Percentiles rank a stretch among this genome's conserved stretches.
phyloP scores from a whole-genome alignment of 129 eudicot genomes.

The Flaveria linearis region DNA sequence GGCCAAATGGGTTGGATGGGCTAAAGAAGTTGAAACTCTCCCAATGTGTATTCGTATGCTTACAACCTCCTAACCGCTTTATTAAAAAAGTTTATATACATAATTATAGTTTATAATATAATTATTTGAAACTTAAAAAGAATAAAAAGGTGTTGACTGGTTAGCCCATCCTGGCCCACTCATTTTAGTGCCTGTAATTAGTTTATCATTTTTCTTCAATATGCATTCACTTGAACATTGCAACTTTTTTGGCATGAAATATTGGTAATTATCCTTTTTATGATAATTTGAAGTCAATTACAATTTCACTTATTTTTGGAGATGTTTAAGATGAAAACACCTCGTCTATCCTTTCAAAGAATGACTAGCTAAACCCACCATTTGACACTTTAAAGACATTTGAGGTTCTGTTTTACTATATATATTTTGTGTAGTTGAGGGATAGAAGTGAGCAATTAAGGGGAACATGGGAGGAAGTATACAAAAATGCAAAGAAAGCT shows the following conservation, averaged over 20 bases:
- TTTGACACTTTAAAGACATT: constrained; percentile 14
- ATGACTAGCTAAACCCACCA: background rate
- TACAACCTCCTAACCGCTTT: background rate
- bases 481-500: constrained; percentile 74
- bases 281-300: constrained; percentile 13
- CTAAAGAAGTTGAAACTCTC: constrained; percentile 2
- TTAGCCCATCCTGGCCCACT: background rate
- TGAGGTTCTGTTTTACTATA: background rate
- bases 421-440: constrained; percentile 58
- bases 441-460: constrained; percentile 83
- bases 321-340: constrained; percentile 1
- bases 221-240: background rate
- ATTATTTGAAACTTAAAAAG: too few species aligned
- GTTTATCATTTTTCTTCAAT: background rate
- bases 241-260: background rate
- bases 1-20: constrained; percentile 2
- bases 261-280: background rate
- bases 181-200: background rate
- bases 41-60: background rate
- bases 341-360: background rate
- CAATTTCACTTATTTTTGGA: background rate
- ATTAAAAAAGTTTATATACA: background rate
- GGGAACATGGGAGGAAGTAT: constrained; percentile 98
- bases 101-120: background rate
- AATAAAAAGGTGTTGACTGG: background rate